Base-by-base conservation (phyloP, 2,329 filamentous ascomycete genomes). In the Cercospora brassicicola region DNA sequence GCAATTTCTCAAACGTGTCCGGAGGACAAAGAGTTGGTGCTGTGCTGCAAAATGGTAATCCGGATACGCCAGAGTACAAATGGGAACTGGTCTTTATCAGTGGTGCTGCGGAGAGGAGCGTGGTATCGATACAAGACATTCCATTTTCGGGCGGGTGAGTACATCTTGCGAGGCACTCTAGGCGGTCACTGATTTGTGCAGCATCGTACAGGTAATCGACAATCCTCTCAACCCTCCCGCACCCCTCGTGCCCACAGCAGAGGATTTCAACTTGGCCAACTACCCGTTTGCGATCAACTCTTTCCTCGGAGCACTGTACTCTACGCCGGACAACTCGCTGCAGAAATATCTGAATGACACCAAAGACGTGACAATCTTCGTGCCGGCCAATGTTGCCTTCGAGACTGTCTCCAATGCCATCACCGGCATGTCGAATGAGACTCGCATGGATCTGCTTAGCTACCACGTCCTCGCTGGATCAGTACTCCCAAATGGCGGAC, bases 201-300 rank as follows among this genome's bases (percentile, higher is more conserved):
- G 86, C 28, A 78, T 85, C 31, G 83, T 89, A 2, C 85, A 87
- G 62, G 75, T 86, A 5, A 80, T 86, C 61, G 84, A 87, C 76
- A 83, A 83, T 36, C 78, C 87, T 23, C 77, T 87, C 51, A 80
- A 84, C 1, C 83, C 85, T 2, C 86, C 85, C 0, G 67, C 75
- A 18, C 81, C 80, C 39, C 73, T 84, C 20, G 79, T 82, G 7
- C 74, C 74, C 15, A 85, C 83, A 0, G 77, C 83, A 1, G 67
- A 66, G 20, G 33, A 60, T n/a, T 71, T 67, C 63, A 71, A 72
- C 56, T 30, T 69, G 11, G 65, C 65, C 42, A 66, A 67, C 60
- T 66, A 78, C 0, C 73, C 77, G 8, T 78, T 80, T 4, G 83
- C 84, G 42, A 78, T 86, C 28, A 85, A 82, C 3, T 80, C 83